Evolutionary conservation across 495 filamentous ascomycete species (phyloP).

Genomic region (Choiromyces venosus): DNA sequence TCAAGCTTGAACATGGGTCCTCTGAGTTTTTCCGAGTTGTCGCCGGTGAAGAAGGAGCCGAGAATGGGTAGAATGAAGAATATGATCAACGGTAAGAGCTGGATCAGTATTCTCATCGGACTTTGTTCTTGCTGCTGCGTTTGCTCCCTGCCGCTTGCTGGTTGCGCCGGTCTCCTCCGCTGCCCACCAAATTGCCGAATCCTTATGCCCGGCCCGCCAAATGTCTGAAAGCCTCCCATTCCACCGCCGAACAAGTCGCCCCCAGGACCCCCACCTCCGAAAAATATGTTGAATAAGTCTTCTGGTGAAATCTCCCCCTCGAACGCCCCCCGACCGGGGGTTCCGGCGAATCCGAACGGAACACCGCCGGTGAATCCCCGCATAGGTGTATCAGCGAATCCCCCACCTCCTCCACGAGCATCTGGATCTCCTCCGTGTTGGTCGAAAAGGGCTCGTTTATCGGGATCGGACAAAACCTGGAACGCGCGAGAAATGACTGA

Average conservation of each 20-base stretch:
- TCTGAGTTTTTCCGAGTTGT: slow-evolving; percentile 51
- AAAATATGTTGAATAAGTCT: slow-evolving; percentile 94
- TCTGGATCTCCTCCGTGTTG: slow-evolving; percentile 87
- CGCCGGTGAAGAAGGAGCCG: slow-evolving; percentile 67
- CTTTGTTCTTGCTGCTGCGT: slow-evolving; percentile 45
- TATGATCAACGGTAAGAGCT: slow-evolving; percentile 75
- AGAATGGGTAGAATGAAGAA: slow-evolving; percentile 85
- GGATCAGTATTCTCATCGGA: slow-evolving; percentile 53
- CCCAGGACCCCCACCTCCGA: slow-evolving; percentile 63
- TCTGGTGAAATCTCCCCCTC: slow-evolving; percentile 92
- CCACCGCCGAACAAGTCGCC: slow-evolving; percentile 63
- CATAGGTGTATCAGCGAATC: slow-evolving; percentile 25
- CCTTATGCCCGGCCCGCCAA: slow-evolving; percentile 71
- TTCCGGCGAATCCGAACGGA: slow-evolving; percentile 68
- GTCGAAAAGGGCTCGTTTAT: slow-evolving; percentile 84
- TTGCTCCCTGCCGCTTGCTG: slow-evolving; percentile 52
- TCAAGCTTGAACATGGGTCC: slow-evolving; percentile 68
- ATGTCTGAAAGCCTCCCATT: slow-evolving; percentile 87
- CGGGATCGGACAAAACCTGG: slow-evolving; percentile 83
- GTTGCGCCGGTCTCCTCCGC: slow-evolving; percentile 63
- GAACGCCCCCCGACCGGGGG: slow-evolving; percentile 48
- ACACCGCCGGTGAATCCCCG: slow-evolving; percentile 48
- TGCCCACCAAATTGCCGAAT: slow-evolving; percentile 86
- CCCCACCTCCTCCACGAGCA: slow-evolving; percentile 63
- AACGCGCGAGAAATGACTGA: slow-evolving; percentile 88